Percentiles rank a stretch among this genome's conserved stretches.
These are phyloP conservation scores for Globisporangium rhizosaccharum DNA, from an alignment of 352 stramenopile genomes.

Conservation along the genomic window DNA sequence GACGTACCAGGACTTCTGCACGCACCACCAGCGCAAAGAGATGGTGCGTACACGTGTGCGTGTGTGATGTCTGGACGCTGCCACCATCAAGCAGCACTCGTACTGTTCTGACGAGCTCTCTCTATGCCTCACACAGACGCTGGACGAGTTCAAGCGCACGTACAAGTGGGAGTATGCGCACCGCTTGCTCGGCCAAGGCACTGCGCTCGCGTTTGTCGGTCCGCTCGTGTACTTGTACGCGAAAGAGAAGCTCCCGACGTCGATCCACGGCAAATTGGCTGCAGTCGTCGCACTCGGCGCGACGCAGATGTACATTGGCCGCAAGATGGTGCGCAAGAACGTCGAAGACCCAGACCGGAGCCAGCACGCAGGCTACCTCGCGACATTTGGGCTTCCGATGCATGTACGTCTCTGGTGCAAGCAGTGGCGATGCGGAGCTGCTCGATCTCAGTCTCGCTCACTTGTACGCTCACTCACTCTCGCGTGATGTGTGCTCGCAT, in stretches of 20 bases:
- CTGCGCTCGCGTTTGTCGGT: conserved; percentile 87
- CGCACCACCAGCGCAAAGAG: conserved; percentile 88
- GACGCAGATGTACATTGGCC: conserved; percentile 46
- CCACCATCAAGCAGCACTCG: too few relatives aligned
- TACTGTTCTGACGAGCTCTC: neutral
- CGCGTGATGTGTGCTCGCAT: neutral
- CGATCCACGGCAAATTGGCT: conserved; percentile 39
- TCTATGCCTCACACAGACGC: conserved; percentile 33
- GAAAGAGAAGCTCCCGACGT: conserved; percentile 56
- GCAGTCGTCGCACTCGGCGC: conserved; percentile 33
- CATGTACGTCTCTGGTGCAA: conserved; percentile 25
- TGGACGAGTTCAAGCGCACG: conserved; percentile 97
- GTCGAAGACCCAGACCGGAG: conserved; percentile 20
- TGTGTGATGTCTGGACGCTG: neutral
- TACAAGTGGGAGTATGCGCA: conserved; percentile 91
- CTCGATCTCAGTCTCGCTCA: neutral
- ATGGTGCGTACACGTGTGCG: conserved; percentile 28
- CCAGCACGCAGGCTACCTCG: conserved; percentile 7
- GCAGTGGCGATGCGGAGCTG: neutral
- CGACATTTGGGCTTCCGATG: conserved; percentile 38
- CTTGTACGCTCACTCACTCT: neutral
- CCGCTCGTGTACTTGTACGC: conserved; percentile 90
- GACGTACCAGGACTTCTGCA: conserved; percentile 93
- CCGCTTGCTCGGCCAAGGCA: conserved; percentile 89
- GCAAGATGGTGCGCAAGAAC: conserved; percentile 41